phyloP scores from a whole-genome alignment of 2,329 filamentous ascomycete genomes.

The Aspergillus sp. region DNA sequence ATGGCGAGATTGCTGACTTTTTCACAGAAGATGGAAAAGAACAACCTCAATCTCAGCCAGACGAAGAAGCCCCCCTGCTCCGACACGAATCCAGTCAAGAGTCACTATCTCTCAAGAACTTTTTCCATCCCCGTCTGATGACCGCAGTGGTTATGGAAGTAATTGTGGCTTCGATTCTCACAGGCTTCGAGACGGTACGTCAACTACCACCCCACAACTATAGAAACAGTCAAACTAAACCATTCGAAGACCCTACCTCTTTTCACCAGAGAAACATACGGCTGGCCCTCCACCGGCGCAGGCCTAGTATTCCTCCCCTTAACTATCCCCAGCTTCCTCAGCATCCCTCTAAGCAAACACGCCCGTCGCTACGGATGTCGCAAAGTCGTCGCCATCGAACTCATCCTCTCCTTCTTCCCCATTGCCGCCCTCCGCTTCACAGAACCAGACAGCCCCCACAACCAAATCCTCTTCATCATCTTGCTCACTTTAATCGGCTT shows the following conservation, averaged over 20 bases:
- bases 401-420: conserved; percentile 1
- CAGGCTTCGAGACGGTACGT: background rate
- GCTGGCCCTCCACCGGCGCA: conserved; percentile 1
- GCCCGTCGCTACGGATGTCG: background rate
- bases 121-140: background rate
- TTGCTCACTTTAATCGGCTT: background rate
- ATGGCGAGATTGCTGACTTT: too few species aligned
- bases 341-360: conserved; percentile 3
- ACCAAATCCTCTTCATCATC: conserved; percentile 1
- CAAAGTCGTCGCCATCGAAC: conserved; percentile 2
- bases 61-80: too few species aligned
- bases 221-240: background rate
- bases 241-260: conserved; percentile 4
- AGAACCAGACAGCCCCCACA: background rate
- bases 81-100: too few species aligned
- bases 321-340: conserved; percentile 4
- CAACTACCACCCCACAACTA: background rate
- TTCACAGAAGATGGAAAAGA: too few species aligned
- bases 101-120: background rate
- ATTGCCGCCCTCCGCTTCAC: conserved; percentile 1
- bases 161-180: background rate
- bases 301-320: conserved; percentile 3
- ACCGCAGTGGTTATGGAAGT: background rate
- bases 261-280: conserved; percentile 3
- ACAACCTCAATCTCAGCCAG: too few species aligned